Evolutionary conservation across 768 basidiomycete genomes (phyloP), one percentile per base, ranked within the genome.

Genomic region (Hypsizygus marmoreus): DNA sequence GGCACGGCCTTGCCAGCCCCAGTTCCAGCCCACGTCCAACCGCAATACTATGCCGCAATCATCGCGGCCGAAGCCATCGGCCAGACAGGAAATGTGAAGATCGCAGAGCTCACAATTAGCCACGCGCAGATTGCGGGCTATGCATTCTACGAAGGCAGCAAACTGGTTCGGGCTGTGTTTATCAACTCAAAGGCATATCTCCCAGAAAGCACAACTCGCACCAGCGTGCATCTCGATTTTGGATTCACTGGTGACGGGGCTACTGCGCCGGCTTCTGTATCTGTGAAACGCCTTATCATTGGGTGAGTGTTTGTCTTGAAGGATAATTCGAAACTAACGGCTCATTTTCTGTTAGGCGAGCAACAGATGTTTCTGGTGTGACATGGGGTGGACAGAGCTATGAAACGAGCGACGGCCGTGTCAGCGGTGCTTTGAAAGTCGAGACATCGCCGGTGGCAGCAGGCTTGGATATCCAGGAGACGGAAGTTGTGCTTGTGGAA

Each of bases 11-110:
- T 85, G 9, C 17, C 75, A 13, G 59, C 63, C 3, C 81, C 84
- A 0, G 65, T 75, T 16, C 68, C 75, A 14, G 77, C 85, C 6
- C 83, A 85, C 47, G 67, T 88, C 41, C 83, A 85, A 51, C 80
- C 85, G 0, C 66, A 75, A 19, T 88, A 86, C 62, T 87, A 87
- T 50, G 79, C 76, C 0, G 81, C 79, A 2, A 73, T 87, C 49
- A 71, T 86, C 23, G 73, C 76, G 30, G 77, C 75, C 6, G 81
- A 82, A 62, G 74, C 79, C 26, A 75, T 84, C 26, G 80, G 83
- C 12, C 49, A 55, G 8, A 70, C 64, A 28, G 71, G 75, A 7
- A 56, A 54, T 8, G 64, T 74, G 4, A 61, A 61, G 30, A 64
- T 74, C 17, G 58, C 71, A 11, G 82, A 88, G 61, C 61, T 86